Evolutionary conservation across 345 rosid species (phyloP).

Genomic region (Bruguiera parviflora): DNA sequence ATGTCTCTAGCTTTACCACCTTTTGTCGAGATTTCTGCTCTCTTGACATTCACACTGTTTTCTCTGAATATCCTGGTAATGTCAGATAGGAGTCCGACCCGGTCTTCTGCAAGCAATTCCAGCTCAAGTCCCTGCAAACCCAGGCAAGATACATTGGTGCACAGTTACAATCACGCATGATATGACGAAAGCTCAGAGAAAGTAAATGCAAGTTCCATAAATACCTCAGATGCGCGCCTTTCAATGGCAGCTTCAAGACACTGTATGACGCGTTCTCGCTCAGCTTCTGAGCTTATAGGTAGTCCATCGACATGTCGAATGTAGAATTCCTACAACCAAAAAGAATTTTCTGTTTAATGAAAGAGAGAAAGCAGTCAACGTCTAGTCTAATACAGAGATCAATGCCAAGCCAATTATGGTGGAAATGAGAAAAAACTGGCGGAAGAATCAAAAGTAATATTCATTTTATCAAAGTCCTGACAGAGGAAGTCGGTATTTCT

Average conservation of each 20-base stretch:
- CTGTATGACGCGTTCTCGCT: conserved; percentile 45
- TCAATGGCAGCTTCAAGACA: conserved; percentile 65
- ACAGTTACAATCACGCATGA: background rate
- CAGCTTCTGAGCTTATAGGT: conserved; percentile 51
- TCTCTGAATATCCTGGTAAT: conserved; percentile 58
- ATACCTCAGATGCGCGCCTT: conserved; percentile 46
- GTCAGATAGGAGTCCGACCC: conserved; percentile 50
- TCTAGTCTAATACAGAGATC: background rate
- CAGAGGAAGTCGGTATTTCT: background rate
- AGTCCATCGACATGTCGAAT: conserved; percentile 63
- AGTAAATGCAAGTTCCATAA: background rate
- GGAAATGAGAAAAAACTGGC: background rate
- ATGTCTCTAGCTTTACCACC: conserved; percentile 46
- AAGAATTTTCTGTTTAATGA: conserved; percentile 12
- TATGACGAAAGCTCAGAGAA: background rate
- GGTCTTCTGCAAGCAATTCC: conserved; percentile 46
- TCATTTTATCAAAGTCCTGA: background rate
- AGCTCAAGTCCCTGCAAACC: conserved; percentile 47
- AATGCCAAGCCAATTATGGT: background rate
- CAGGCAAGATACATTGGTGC: background rate
- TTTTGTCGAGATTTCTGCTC: conserved; percentile 54
- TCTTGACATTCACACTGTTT: conserved; percentile 44
- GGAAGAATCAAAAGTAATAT: no score
- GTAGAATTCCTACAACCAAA: conserved; percentile 52
- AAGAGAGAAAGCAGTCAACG: conserved; percentile 9